These are phyloP conservation scores for Graphilbum sp. DNA, from an alignment of 2,329 filamentous ascomycete species.

Conservation along the genomic window DNA sequence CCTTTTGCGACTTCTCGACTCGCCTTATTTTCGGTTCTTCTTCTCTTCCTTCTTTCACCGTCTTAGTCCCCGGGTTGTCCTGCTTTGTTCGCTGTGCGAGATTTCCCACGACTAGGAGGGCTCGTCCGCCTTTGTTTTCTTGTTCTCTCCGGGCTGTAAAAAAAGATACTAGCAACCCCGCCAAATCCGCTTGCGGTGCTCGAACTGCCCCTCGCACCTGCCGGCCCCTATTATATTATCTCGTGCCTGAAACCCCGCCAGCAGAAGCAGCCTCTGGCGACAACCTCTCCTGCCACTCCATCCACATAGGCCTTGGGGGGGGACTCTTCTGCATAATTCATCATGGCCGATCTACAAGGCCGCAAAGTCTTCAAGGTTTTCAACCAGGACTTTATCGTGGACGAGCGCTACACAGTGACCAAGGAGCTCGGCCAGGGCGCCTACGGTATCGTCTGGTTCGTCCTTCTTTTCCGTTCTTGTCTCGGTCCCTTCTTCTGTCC, in stretches of 20 bases:
- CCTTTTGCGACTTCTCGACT: too few relatives aligned
- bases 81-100: too few relatives aligned
- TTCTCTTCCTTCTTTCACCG: too few relatives aligned
- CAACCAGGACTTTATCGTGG: conserved; percentile 97
- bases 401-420: conserved; percentile 94
- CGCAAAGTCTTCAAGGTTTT: conserved; percentile 98
- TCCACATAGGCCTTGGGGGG: too few relatives aligned
- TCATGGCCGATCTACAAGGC: conserved; percentile 21
- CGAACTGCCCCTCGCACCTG: background rate
- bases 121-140: too few relatives aligned
- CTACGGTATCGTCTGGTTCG: conserved; percentile 95
- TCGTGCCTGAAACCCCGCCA: background rate
- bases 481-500: too few relatives aligned
- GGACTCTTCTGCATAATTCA: too few relatives aligned
- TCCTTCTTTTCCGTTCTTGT: conserved; percentile 8
- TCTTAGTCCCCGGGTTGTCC: too few relatives aligned
- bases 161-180: background rate
- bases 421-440: conserved; percentile 97
- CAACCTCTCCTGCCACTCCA: background rate
- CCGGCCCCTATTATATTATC: background rate
- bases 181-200: background rate
- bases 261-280: background rate
- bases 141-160: too few relatives aligned
- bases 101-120: too few relatives aligned
- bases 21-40: too few relatives aligned